Base-by-base conservation (phyloP, 164 flowering plant genomes). In the Malania oleifera region DNA sequence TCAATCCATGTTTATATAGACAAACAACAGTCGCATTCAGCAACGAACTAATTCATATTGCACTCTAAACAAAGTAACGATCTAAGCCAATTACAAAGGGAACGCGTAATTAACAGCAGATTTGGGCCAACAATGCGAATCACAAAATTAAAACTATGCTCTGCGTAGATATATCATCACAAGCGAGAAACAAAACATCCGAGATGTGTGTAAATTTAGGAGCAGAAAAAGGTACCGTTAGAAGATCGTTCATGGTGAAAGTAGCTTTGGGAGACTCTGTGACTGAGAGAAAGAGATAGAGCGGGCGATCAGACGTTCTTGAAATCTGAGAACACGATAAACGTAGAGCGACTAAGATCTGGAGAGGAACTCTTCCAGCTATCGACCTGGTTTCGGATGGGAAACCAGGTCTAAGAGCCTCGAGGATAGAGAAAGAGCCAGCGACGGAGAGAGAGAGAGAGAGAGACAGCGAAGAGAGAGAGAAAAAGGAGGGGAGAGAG, bases 191-290 rank as follows among this genome's bases (percentile, higher is more conserved):
- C 22, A 29, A 4, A 27, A 43, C 5, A 1, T 2, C 25, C 2
- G 11, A 46, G 5, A 46, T 3, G 8, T 23, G 50, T 3, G 3
- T 20, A 8, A 20, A 23, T 20, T 20, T 9, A 1, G 7, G 14
- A 20, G 12, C 10, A 11, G 52, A 44, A 18, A 24, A 22, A 22
- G 27, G 60, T 70, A 66, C 74, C 65, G 52, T 4, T 37, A 71
- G 31, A 38, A 71, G 75, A 54, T 78, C 73, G 65, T 78, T 78
- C 82, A 78, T 78, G 48, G 62, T 69, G 17, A 58, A 58, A 34
- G 3, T 28, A 68, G 52, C 55, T 51, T 27, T 5, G 20, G 15
- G 28, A 14, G n/a, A 18, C 27, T 39, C 17, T 26, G 22, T 3
- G 52, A 12, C 7, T 2, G 22, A 9, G 50, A 22, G 24, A 22